Conservation (phyloP, 2,329 filamentous ascomycete species). For the Pleoardoris graminearum region DNA sequence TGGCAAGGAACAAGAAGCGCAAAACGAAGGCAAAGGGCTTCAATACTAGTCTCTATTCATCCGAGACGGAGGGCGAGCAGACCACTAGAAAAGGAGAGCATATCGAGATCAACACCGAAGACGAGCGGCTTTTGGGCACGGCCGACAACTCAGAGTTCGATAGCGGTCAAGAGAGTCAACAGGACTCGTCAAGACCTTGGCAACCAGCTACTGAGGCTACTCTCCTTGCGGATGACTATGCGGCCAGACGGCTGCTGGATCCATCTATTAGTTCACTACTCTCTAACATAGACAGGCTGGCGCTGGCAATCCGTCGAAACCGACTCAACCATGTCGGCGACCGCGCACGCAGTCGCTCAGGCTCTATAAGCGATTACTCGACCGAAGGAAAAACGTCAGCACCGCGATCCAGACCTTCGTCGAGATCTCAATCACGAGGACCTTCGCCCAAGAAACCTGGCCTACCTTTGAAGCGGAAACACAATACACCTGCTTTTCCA, state of each 20-base stretch:
- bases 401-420: constrained; percentile 17
- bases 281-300: constrained; percentile 67
- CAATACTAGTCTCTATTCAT: neutral
- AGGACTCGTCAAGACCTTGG: constrained; percentile 18
- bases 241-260: constrained; percentile 65
- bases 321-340: constrained; percentile 56
- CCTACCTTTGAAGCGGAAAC: constrained; percentile 6
- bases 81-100: neutral
- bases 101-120: neutral
- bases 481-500: no score
- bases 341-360: constrained; percentile 27
- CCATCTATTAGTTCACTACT: constrained; percentile 74
- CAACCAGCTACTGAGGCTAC: constrained; percentile 48
- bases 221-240: constrained; percentile 71
- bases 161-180: neutral
- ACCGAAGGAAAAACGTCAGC: constrained; percentile 31
- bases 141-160: neutral
- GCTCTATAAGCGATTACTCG: constrained; percentile 34
- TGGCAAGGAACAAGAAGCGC: neutral
- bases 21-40: neutral
- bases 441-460: constrained; percentile 13
- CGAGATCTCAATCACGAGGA: constrained; percentile 20
- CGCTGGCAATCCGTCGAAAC: constrained; percentile 70
- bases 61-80: neutral
- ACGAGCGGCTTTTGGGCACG: neutral